Base-by-base conservation (phyloP, 2,329 filamentous ascomycete genomes). In the Ambrosiella cleistominuta region DNA sequence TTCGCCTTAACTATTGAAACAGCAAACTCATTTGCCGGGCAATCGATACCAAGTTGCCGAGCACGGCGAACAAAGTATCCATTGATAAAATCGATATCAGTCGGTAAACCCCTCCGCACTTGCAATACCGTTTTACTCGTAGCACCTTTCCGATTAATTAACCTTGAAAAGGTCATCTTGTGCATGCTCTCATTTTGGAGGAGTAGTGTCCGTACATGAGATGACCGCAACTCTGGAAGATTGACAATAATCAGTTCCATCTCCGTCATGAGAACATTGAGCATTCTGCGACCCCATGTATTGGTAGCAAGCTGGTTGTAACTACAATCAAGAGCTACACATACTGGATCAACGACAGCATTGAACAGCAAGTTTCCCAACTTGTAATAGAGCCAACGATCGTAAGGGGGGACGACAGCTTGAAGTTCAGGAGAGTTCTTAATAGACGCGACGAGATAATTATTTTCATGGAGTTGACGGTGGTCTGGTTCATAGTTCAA, bases 31-130 rank as follows among this genome's bases (percentile, higher is more conserved):
- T 95, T 93, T 61, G 83, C 74, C 9, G 81, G 79, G 64, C 82
- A 82, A 55, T 79, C 73, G n/a, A 95, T 73, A 1, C 87, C 86
- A 61, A 90, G 65, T 66, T 86, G 79, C 64, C 79, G 76, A 0
- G 86, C 93, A 45, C 84, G 78, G 55, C 74, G 76, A 38, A 94
- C 75, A 61, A 98, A 85, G 71, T 91, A 98, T 0, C 90, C 91
- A 67, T 94, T 96, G 63, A 91, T 78, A 65, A 84, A 95, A 51
- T 90, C 80, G 45, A 96, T 79, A 65, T 95, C 88, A 0, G 87
- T 88, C 60, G 74, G 70, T 61, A 72, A 71, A 1, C 86, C 84
- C 1, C 70, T 68, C 9, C 79, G 71, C 11, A 90, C 72, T 64
- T 84, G 80, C 57, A 77, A 75, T 5, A 86, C 71, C 81, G 95